Base-by-base conservation (phyloP, 2,329 filamentous ascomycete species). In the Chrysosporium queenslandicum region DNA sequence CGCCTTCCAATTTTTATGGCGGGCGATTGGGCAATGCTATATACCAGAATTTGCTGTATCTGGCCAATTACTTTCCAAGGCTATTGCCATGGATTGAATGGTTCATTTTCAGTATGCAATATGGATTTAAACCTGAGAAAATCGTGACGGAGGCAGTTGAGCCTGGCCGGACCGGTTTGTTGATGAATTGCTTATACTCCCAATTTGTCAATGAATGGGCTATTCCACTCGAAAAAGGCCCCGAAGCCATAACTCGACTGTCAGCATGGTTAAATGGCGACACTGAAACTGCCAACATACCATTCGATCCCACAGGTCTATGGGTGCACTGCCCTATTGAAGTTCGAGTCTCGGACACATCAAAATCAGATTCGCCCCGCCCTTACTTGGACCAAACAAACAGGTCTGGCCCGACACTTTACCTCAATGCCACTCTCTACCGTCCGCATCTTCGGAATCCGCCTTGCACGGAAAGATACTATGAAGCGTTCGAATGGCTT, bases 171-270 rank as follows among this genome's bases (percentile, higher is more conserved):
- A 75, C 84, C 58, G 91, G 89, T 11, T 78, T 97, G 42, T 76
- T 96, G 49, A 91, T 98, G 86, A 92, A 98, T 73, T 98, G 92
- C 64, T 79, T 97, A 4, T 98, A 96, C 74, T 91, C 86, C n/a
- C 92, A 98, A 65, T 95, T 88, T 62, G 92, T 98, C 58, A 96
- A 98, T 67, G 92, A 98, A 67, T 98, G 92, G 92, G 91, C 91
- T 0, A 78, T 98, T 5, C 91, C 92, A 1, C 76, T 98, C 0
- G 74, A 81, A 57, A 85, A 85, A 59, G 92, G 92, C 0, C 91
- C 91, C 12, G 90, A 96, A 69, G 90, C 88, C 6, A 80, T 98
- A 40, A 78, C 75, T 29, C 82, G 92, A 8, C 77, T 98, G 11
- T 86, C 84, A 36, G 85, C 86, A 45, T 98, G 92, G 92, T 76